Evolutionary conservation across 352 stramenopile species (phyloP), one percentile per base, ranked within the genome.

Genomic region (Phytophthora vignae): DNA sequence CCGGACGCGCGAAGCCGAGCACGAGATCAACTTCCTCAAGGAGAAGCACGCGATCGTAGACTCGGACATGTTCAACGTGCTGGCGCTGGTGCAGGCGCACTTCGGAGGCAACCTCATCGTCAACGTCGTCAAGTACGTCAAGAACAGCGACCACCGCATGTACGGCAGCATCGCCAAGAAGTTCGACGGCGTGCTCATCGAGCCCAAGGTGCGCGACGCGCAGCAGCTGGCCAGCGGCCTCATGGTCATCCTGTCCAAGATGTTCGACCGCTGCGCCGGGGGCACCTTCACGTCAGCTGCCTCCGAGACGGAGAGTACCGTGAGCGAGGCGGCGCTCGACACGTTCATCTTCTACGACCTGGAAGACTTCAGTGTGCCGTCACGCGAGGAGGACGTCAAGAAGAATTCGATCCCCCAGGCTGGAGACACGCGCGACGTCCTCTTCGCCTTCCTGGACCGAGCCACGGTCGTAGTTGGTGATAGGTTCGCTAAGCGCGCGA

Each of bases 51-150:
- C 62, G 3, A 81, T 91, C 54, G 49, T 73, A 4, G 65, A 92
- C 74, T 67, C 79, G 6, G 83, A 91, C 55, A 76, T 90, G 50
- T 89, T 92, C 57, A 72, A 78, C 22, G 65, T 92, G 21, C 69
- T 92, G 11, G 63, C 72, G 14, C 69, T 78, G 31, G 70, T 90
- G 2, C 59, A 84, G n/a, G 64, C 72, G 4, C 81, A 91, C 57
- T 91, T 91, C 36, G 73, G 81, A 10, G 69, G 76, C 2, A 82
- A 79, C 22, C 78, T 92, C 31, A 83, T 92, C 25, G 73, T 90
- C 0, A 92, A 79, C 29, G 54, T 90, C n/a, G 50, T 92, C 74
- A 90, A 92, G 69, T 90, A 89, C 76, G 22, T 82, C 58, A 80
- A 84, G 57, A 77, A 77, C 64, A 81, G 64, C 29, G 81, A 90